Percentiles rank a stretch among this genome's conserved stretches.
Conservation (phyloP, 352 stramenopile genomes). For the Pythium myriotylum region DNA sequence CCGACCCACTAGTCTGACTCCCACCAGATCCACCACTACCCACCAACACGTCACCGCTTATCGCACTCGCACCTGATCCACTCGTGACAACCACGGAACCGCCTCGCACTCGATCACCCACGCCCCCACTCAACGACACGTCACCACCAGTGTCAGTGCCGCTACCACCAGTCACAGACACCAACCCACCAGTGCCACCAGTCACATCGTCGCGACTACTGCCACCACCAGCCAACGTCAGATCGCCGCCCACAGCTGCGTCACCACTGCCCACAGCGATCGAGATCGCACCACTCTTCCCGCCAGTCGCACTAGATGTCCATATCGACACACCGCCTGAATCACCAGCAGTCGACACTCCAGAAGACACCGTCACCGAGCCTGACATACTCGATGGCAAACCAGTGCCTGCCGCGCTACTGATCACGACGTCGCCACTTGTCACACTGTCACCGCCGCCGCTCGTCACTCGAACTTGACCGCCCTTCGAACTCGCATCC, state of each 20-base stretch:
- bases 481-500: too few relatives aligned
- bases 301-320: conserved; percentile 11
- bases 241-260: background rate
- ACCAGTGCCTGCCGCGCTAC: too few relatives aligned
- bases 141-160: conserved; percentile 9
- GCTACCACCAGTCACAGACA: conserved; percentile 7
- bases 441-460: too few relatives aligned
- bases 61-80: background rate
- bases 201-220: conserved; percentile 3
- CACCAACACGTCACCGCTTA: background rate
- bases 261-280: conserved; percentile 7
- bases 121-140: too few relatives aligned
- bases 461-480: too few relatives aligned
- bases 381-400: too few relatives aligned
- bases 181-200: too few relatives aligned
- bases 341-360: background rate
- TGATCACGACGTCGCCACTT: too few relatives aligned
- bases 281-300: conserved; percentile 16
- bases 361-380: conserved; percentile 12
- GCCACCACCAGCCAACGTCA: conserved; percentile 6
- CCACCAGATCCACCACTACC: too few relatives aligned
- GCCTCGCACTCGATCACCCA: too few relatives aligned
- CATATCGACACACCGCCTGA: conserved; percentile 8
- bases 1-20: too few relatives aligned
- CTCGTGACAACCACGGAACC: too few relatives aligned